Conservation (phyloP, 768 basidiomycete species). For the Trametes cubensis region DNA sequence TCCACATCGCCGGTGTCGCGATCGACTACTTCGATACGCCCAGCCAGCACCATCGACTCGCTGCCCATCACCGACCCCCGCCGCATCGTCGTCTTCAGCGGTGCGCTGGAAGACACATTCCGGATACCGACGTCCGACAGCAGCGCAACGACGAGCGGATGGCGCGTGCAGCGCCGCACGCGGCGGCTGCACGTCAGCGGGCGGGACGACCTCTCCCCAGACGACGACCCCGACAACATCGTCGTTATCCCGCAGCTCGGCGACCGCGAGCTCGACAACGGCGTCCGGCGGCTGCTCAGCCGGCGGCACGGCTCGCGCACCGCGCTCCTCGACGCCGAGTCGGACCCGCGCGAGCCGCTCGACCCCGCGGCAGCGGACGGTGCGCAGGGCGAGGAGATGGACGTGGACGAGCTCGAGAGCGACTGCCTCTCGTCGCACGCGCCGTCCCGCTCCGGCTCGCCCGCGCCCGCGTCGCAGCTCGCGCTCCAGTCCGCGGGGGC, state of each 20-base stretch:
- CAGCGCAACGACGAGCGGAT: constrained; percentile 18
- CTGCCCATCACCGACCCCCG: constrained; percentile 19
- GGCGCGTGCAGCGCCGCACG: constrained; percentile 11
- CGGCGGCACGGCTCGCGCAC: constrained; percentile 41
- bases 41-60: constrained; percentile 12
- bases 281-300: constrained; percentile 57
- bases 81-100: constrained; percentile 32
- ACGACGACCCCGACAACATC: constrained; percentile 50
- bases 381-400: constrained; percentile 41
- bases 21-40: constrained; percentile 5
- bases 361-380: constrained; percentile 27
- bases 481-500: constrained; percentile 17
- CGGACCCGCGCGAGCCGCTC: constrained; percentile 21
- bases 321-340: constrained; percentile 8
- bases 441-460: constrained; percentile 51
- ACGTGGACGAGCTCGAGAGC: constrained; percentile 49
- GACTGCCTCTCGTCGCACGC: constrained; percentile 57
- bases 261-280: constrained; percentile 55
- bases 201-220: constrained; percentile 32
- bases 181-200: constrained; percentile 25
- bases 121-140: constrained; percentile 37
- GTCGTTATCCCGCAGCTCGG: constrained; percentile 60
- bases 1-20: constrained; percentile 26
- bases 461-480: constrained; percentile 27
- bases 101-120: constrained; percentile 60